Base-by-base conservation (phyloP, 1,139 yeast species). In the Blastobotrys apis region DNA sequence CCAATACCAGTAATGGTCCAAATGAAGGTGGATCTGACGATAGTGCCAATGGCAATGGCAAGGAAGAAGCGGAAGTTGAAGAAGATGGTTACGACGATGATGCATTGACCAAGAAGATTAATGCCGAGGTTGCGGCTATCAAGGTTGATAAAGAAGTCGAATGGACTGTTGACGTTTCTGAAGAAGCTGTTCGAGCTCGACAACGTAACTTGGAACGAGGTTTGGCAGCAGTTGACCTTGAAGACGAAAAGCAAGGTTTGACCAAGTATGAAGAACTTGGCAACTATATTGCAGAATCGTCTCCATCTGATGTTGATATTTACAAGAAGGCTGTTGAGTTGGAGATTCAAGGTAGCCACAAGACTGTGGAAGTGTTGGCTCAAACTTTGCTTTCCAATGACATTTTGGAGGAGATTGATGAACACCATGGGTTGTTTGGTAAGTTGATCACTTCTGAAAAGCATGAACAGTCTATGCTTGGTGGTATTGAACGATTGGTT, bases 131-230 rank as follows among this genome's bases (percentile, higher is more conserved):
- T 23, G 68, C 68, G 21, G 65, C 61, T 35, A 64, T 69, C 27
- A 73, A 74, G 51, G 76, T 78, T 47, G 79, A 84, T 47, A 79
- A 80, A 53, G 96, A 88, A 62, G 97, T 86, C 57, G 95, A 87
- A 54, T 92, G 98, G 98, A 88, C 97, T 17, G 97, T 90, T 43
- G 99, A 92, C 65, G 85, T 92, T 80, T 85, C 96, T 43, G 95
- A 85, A 64, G 98, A 88, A 67, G 98, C 98, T 44, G 87, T 94
- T 56, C 84, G 85, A 62, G 88, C 86, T 35, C 85, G 99, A 69
- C 96, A 95, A 46, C 74, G 80, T 60, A 94, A 84, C 63, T 74
- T 90, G 53, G 95, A 88, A 67, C 82, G 78, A 37, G 62, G 63
- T 30, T 57, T 69, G 52, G 66, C 64, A n/a, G 60, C 58, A 3